phyloP scores from a whole-genome alignment of 139 green algal species.

The Raphidocelis subcapitata region DNA sequence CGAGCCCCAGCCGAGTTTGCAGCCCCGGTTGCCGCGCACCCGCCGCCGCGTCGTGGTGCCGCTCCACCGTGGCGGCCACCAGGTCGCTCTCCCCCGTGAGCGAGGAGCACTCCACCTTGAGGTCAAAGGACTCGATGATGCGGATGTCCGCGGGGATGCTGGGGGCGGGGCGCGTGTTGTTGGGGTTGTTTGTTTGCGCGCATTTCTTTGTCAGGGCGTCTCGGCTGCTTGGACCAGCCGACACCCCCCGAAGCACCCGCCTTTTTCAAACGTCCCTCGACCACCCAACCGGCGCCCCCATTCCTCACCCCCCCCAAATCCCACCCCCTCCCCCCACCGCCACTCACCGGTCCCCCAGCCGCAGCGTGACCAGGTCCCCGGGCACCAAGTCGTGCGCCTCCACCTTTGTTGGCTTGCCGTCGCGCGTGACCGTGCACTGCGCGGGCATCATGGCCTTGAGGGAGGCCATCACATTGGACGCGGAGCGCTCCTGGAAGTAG shows the following conservation, averaged over 20 bases:
- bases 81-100: slow-evolving; percentile 41
- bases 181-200: no score
- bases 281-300: no score
- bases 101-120: slow-evolving; percentile 40
- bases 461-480: slow-evolving; percentile 28
- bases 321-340: no score
- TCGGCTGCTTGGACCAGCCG: no score
- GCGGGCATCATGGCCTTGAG: slow-evolving; percentile 32
- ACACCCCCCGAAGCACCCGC: no score
- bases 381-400: slow-evolving; percentile 34
- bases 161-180: no score
- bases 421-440: slow-evolving; percentile 31
- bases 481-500: slow-evolving; percentile 37
- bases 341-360: slow-evolving; percentile 36
- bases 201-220: no score
- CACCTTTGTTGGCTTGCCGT: slow-evolving; percentile 34
- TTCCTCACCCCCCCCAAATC: no score
- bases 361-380: slow-evolving; percentile 37
- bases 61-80: slow-evolving; percentile 26
- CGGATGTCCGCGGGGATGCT: slow-evolving; percentile 43
- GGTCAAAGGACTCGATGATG: slow-evolving; percentile 34
- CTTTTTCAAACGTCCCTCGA: no score
- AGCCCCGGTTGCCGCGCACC: no score
- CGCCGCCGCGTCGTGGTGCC: slow-evolving; percentile 22
- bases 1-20: no score